Base-by-base conservation (phyloP, 768 basidiomycete genomes). In the Termitomyces eurrhizus region DNA sequence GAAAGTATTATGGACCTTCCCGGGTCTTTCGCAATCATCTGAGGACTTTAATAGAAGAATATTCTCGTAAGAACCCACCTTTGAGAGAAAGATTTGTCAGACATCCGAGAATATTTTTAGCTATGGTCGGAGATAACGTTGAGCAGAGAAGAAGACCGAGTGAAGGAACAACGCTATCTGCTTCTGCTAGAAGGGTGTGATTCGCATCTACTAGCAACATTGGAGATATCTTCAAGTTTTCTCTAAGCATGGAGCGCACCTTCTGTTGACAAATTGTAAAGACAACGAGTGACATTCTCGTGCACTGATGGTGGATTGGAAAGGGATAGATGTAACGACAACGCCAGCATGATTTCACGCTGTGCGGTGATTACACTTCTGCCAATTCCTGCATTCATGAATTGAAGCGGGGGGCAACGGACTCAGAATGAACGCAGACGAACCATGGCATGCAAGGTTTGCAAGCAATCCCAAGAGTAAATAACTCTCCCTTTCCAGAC, bases 211-310 rank as follows among this genome's bases (percentile, higher is more conserved):
- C 7, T 11, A 18, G 32, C 3, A 53, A 13, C 7, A 13, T 4
- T 37, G 16, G 18, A 41, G n/a, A 18, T 14, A 48, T 51, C 4
- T 42, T 4, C 8, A 13, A 13, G 2, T 37, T 48, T 37, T 24
- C 33, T 21, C 8, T 36, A 24, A n/a, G 18, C 29, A 41, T 35
- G 26, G 14, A 26, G n/a, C 21, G 14, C 7, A 65, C 62, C 60
- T 36, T 62, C 59, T 14, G 65, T 66, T n/a, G 65, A 66, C 9
- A 66, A 24, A 41, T 66, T 64, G 48, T 66, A 66, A n/a, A 66
- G 32, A 44, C 60, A 66, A 37, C 65, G 61, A 35, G 60, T 64
- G 13, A 60, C 46, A 18, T 64, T 61, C 39, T 66, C 65, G 36
- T 57, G 60, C 37, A 58, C 59, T 12, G 60, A 36, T n/a, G 36